These are phyloP conservation scores for Nicotiana tomentosiformis DNA, from an alignment of 257 asterid genomes.

Conservation along the genomic window DNA sequence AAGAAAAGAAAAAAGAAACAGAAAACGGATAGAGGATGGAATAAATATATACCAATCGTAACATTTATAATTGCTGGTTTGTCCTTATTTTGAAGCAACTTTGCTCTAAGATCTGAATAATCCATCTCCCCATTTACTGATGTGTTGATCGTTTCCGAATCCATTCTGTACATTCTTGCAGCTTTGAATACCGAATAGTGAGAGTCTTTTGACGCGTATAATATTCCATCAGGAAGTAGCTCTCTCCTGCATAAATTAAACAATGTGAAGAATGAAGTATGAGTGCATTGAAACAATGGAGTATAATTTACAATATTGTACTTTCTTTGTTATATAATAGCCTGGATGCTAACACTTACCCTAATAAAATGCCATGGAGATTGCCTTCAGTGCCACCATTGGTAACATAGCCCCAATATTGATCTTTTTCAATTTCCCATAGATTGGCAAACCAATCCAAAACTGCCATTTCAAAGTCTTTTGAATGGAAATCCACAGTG, in stretches of 20 bases:
- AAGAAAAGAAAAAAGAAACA: not conserved
- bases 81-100: conserved; percentile 13
- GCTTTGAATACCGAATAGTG: conserved; percentile 14
- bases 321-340: not conserved
- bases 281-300: not conserved
- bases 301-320: not conserved
- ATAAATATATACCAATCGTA: not conserved
- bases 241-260: conserved; percentile 11
- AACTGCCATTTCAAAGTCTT: conserved; percentile 14
- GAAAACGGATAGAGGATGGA: not conserved
- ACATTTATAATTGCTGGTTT: conserved; percentile 16
- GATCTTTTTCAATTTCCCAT: conserved; percentile 12
- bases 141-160: conserved; percentile 9
- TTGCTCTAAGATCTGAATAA: conserved; percentile 3
- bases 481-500: conserved; percentile 12
- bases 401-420: conserved; percentile 19
- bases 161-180: conserved; percentile 19
- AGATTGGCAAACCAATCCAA: conserved; percentile 17
- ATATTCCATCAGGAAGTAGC: conserved; percentile 11
- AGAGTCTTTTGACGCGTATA: conserved; percentile 14
- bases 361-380: conserved; percentile 20
- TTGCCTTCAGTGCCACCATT: conserved; percentile 29
- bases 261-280: too few species aligned
- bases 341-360: conserved; percentile 2
- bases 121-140: conserved; percentile 9